Percentiles rank a stretch among this genome's conserved stretches.
Conservation (phyloP, 176 grass and related monocot genomes). For the Zea mays region Zm-B73-REFERENCE-NAM-5.0 NC_050099.1:59563001-59563500, state of each 20-base stretch:
- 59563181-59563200: too few species aligned
- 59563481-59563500: constrained; percentile 21
- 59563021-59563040: neutral
- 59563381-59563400: constrained; percentile 56
- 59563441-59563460: constrained; percentile 64
- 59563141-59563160: too few species aligned
- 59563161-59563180: too few species aligned
- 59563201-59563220: too few species aligned
- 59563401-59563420: constrained; percentile 60
- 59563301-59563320: constrained; percentile 40
- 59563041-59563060: too few species aligned
- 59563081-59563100: too few species aligned
- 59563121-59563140: constrained; percentile 27
- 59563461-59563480: constrained; percentile 37
- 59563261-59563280: constrained; percentile 57
- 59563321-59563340: constrained; percentile 26
- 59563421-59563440: constrained; percentile 32
- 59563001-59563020: constrained; percentile 66
- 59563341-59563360: constrained; percentile 59
- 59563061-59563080: too few species aligned
- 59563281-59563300: constrained; percentile 47
- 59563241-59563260: constrained; percentile 58
- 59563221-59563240: too few species aligned
- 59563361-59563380: constrained; percentile 56
- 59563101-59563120: constrained; percentile 44